Evolutionary conservation across 345 rosid genomes (phyloP), one percentile per base, ranked within the genome.

Genomic region (Anastatica hierochuntica): DNA sequence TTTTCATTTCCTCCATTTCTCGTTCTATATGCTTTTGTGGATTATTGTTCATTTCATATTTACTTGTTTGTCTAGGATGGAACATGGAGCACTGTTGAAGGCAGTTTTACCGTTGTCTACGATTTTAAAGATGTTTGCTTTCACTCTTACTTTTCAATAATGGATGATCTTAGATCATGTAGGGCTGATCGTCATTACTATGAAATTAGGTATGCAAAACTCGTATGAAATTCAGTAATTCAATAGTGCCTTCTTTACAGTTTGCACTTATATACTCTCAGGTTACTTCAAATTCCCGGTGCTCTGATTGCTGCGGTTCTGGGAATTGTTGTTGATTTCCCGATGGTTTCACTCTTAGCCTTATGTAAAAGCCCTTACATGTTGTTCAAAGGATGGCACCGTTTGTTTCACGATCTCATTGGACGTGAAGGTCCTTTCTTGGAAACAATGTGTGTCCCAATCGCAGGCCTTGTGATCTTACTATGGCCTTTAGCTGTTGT

Each of bases 371-470:
- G 97, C 67, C 87, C 90, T 3, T 85, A 76, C 72, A 92, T 92
- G 97, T 72, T 92, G 66, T 78, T 88, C 48, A 92, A 81, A 64
- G 99, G 98, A 11, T 92, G 97, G 99, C 84, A 57, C 49, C 90
- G 94, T 48, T 62, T 92, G 70, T 85, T 83, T 78, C 97, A 81
- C 17, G 99, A 92, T 66, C 99, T 92, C 42, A 70, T 81, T 37
- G 99, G 99, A 26, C 85, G 99, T 63, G 95, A 92, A 77, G 99
- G 97, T 41, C 99, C 97, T 26, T 92, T 88, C 79, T 79, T 92
- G 76, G 99, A 92, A 62, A 85, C 94, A 21, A 77, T 92, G 74
- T 92, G 99, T 64, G 95, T 92, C 50, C 99, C 99, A 48, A 85
- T 88, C 41, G 97, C 97, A 1, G 97, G 97, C 45, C 97, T 94